Base-by-base conservation (phyloP, 768 basidiomycete species). In the Naganishia randhawae region DNA sequence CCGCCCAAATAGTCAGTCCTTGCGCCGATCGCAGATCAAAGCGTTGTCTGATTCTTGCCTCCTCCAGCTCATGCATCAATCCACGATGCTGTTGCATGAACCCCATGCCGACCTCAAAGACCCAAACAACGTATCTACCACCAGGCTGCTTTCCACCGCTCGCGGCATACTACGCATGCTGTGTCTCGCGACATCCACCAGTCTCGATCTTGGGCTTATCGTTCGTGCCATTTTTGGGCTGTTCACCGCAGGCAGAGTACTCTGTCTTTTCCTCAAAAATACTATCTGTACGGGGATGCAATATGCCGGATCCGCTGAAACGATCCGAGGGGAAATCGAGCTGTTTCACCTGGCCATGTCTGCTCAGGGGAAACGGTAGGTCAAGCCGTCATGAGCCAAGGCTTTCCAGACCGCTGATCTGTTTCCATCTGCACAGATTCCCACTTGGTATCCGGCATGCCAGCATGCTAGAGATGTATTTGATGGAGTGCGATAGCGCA, bases 91-190 rank as follows among this genome's bases (percentile, higher is more conserved):
- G 8, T 50, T 70, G 17, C 69, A 70, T 27, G 69, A 70, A 51
- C 65, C 65, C 1, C 66, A 66, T 51, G 69, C 65, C 8, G 27
- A 62, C 27, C 45, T 66, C 39, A 37, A 53, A 7, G 63, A 62
- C 50, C 55, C 65, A 4, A 31, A 66, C 31, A 61, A 70, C 37
- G n/a, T 48, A 3, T 70, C 69, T 29, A 67, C 65, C 39, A 29
- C 33, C 17, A 65, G 69, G 25, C 29, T 70, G 9, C 27, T 70
- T 14, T 55, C 52, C 6, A 55, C 69, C 27, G 42, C 69, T 29
- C 37, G 65, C 11, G 63, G 55, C 37, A 70, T 62, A 16, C 65
- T 70, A 14, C 66, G 66, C 50, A 63, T 70, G 65, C 22, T 70
- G 10, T 70, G 57, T 63, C 55, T 66, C 22, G 45, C 67, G 3